These are phyloP conservation scores for Kodamaea sagamina DNA, from an alignment of 805 yeast species.

Conservation along the genomic window DNA sequence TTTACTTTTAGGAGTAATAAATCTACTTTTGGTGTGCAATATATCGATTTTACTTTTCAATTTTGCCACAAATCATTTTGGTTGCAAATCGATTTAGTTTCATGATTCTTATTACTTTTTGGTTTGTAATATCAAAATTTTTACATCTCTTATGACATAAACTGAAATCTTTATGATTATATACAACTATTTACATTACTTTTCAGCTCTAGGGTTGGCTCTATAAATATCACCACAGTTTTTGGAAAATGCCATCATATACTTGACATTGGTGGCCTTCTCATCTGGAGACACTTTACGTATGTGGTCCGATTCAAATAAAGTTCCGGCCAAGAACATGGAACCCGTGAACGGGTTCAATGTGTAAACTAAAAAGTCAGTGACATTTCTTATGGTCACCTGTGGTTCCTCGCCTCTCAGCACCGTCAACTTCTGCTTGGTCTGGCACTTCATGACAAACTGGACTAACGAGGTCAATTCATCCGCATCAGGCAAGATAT, in stretches of 20 bases:
- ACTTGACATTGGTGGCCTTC: constrained; percentile 19
- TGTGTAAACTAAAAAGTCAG: constrained; percentile 41
- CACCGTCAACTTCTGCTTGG: constrained; percentile 39
- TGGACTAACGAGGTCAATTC: constrained; percentile 42
- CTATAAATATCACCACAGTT: constrained; percentile 44
- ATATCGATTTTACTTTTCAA: too few relatives aligned
- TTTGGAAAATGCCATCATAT: constrained; percentile 30
- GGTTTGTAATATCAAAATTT: too few relatives aligned
- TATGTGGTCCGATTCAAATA: constrained; percentile 39
- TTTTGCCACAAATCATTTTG: too few relatives aligned
- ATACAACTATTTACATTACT: constrained; percentile 5
- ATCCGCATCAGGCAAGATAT: constrained; percentile 56
- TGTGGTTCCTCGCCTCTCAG: constrained; percentile 21
- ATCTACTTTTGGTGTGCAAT: too few relatives aligned
- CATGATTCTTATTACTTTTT: too few relatives aligned
- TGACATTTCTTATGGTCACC: constrained; percentile 31
- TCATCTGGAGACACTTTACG: constrained; percentile 42
- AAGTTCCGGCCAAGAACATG: constrained; percentile 40
- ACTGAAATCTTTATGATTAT: not conserved
- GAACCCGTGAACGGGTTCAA: constrained; percentile 42
- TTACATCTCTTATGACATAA: too few relatives aligned
- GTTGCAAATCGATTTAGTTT: too few relatives aligned
- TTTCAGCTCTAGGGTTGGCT: constrained; percentile 28
- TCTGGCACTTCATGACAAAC: constrained; percentile 37
- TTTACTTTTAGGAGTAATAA: too few relatives aligned